A percentile compares a stretch with the other conserved stretches of the same genome.
phyloP scores from a whole-genome alignment of 805 yeast genomes.

The Monosporozyma yasuniensis region DNA sequence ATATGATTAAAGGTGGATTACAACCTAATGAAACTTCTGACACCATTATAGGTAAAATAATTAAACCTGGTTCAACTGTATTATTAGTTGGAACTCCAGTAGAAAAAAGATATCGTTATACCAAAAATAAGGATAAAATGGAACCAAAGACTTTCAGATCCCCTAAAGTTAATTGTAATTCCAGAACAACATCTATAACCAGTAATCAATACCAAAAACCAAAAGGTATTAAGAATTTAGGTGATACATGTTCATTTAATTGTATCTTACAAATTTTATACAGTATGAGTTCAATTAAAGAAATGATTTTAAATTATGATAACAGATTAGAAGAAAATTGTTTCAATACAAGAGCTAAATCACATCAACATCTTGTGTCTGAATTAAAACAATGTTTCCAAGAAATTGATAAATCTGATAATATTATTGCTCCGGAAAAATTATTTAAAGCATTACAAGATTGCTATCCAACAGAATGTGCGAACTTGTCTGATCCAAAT shows the following conservation, averaged over 20 bases:
- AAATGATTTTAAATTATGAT: slow-evolving; percentile 47
- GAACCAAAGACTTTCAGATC: not conserved
- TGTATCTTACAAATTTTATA: slow-evolving; percentile 82
- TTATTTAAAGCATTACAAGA: slow-evolving; percentile 57
- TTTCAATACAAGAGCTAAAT: slow-evolving; percentile 12
- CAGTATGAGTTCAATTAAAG: slow-evolving; percentile 63
- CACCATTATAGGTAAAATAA: slow-evolving; percentile 31
- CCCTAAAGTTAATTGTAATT: not conserved
- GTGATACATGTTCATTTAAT: slow-evolving; percentile 90
- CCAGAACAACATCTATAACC: not conserved
- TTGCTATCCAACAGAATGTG: slow-evolving; percentile 70
- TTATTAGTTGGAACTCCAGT: slow-evolving; percentile 88
- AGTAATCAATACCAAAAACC: slow-evolving; percentile 35
- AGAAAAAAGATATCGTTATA: not conserved
- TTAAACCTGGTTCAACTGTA: slow-evolving; percentile 57
- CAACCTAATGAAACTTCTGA: slow-evolving; percentile 50
- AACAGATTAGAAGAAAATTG: slow-evolving; percentile 8
- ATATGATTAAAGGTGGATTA: slow-evolving; percentile 78
- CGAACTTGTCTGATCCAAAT: slow-evolving; percentile 46
- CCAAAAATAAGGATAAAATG: not conserved
- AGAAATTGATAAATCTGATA: slow-evolving; percentile 31
- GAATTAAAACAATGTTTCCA: slow-evolving; percentile 41
- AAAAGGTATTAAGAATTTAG: slow-evolving; percentile 84
- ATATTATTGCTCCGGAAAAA: slow-evolving; percentile 51
- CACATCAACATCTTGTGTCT: slow-evolving; percentile 34